Percentiles rank a stretch among this genome's conserved stretches.
Evolutionary conservation across 163 green algal species (phyloP).

Genomic region (Prototheca cutis): DNA sequence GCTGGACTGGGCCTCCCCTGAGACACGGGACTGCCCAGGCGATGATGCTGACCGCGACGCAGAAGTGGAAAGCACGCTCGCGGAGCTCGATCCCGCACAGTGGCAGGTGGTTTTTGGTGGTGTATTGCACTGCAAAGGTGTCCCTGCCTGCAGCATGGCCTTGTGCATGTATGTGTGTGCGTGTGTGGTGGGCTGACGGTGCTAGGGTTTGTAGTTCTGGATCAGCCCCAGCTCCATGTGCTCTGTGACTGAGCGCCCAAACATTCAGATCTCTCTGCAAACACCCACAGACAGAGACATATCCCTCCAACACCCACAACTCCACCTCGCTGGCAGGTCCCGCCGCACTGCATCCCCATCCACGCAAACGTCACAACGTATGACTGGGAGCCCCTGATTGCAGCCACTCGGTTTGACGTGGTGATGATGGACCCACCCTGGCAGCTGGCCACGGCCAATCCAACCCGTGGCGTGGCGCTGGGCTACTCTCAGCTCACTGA

Average conservation of each 20-base stretch:
- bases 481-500: slow-evolving; percentile 78
- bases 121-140: too few species aligned
- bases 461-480: slow-evolving; percentile 79
- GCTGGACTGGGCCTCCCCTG: not conserved
- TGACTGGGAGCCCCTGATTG: slow-evolving; percentile 64
- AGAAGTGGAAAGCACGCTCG: slow-evolving; percentile 31
- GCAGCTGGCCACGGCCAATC: slow-evolving; percentile 88
- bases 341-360: slow-evolving; percentile 80
- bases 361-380: slow-evolving; percentile 86
- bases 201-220: too few species aligned
- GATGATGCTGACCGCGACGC: slow-evolving; percentile 1
- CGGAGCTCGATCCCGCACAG: slow-evolving; percentile 66
- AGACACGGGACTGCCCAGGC: not conserved
- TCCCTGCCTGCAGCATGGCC: too few species aligned
- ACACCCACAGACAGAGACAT: too few species aligned
- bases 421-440: slow-evolving; percentile 96
- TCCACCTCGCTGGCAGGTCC: slow-evolving; percentile 49
- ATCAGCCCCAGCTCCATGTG: too few species aligned
- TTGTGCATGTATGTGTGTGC: too few species aligned
- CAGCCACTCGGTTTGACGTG: slow-evolving; percentile 70
- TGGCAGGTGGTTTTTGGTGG: slow-evolving; percentile 42
- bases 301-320: too few species aligned
- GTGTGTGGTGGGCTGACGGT: too few species aligned
- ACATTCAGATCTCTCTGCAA: too few species aligned
- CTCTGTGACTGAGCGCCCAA: too few species aligned